These are phyloP conservation scores for Fusarium vanettenii DNA, from an alignment of 2,329 filamentous ascomycete genomes.

Conservation along the genomic window DNA sequence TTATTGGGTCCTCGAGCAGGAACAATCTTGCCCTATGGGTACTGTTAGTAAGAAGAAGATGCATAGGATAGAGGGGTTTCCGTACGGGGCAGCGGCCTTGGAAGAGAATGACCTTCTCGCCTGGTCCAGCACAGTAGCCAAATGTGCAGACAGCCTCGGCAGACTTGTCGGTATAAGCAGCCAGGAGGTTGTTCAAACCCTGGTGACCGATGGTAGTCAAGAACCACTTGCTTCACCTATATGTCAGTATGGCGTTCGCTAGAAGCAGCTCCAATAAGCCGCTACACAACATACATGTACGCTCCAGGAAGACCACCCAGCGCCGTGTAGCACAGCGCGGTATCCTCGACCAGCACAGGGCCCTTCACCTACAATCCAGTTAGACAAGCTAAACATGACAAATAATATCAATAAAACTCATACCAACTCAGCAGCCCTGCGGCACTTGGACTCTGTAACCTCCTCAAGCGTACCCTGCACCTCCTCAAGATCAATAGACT, in stretches of 20 bases:
- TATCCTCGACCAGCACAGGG: constrained; percentile 95
- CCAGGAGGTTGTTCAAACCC: constrained; percentile 90
- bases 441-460: constrained; percentile 89
- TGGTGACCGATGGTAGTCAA: constrained; percentile 83
- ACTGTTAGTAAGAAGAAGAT: not conserved
- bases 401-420: constrained; percentile 29
- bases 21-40: constrained; percentile 77
- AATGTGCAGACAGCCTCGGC: constrained; percentile 97
- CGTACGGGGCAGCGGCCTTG: constrained; percentile 86
- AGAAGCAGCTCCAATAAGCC: not conserved
- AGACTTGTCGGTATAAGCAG: constrained; percentile 89
- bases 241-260: constrained; percentile 3
- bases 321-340: constrained; percentile 91
- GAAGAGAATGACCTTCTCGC: constrained; percentile 85
- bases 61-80: not conserved
- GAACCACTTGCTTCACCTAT: constrained; percentile 88
- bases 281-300: constrained; percentile 80
- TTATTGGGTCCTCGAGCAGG: constrained; percentile 80
- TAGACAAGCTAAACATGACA: not conserved
- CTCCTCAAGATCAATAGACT: constrained; percentile 84
- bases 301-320: constrained; percentile 92
- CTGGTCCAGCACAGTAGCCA: constrained; percentile 88
- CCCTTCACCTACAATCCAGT: constrained; percentile 72
- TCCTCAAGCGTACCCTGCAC: constrained; percentile 94
- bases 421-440: constrained; percentile 82